Evolutionary conservation across 306 rosid species (phyloP), one percentile per base, ranked within the genome.

Genomic region (Rosa persica): DNA sequence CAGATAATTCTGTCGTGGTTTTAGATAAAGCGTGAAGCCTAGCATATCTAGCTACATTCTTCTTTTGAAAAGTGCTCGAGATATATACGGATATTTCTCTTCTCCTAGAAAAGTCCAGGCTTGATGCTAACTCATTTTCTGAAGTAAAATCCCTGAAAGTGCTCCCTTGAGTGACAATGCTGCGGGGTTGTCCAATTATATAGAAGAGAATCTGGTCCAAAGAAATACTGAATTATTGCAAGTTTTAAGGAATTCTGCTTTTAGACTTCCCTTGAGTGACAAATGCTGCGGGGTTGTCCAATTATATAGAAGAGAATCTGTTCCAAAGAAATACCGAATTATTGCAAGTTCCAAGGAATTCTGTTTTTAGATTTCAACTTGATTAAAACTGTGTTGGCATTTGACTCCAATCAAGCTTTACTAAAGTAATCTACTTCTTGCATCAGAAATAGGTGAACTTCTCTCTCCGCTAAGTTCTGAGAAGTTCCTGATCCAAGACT

Each of bases 21-120:
- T n/a, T n/a, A n/a, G 17, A 27, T 25, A 10, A 43, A 38, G 17
- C 12, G 11, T 42, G 30, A 42, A 68, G 36, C 73, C 19, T 40
- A 5, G 34, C 73, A n/a, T 12, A 39, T n/a, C 19, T n/a, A 22
- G 49, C 76, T 73, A n/a, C 47, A 3, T 20, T 73, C 67, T 27
- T 27, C 19, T 72, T 49, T 52, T 52, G 65, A 36, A 72, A 44
- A 72, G 42, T 52, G 19, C 48, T 38, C 40, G 47, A 73, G 76
- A n/a, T 12, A 52, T 20, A 57, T 22, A n/a, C 5, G 22, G 65
- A 16, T 52, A 36, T 12, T 51, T 51, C 25, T 34, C 44, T 51
- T 34, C 36, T 19, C 19, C 19, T 8, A 71, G n/a, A 27, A 49
- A 51, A 30, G 12, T 49, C 36, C 42, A 52, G 49, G 76, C 36